Evolutionary conservation across 768 basidiomycete genomes (phyloP).

Genomic region (Leucosporidium scottii): DNA sequence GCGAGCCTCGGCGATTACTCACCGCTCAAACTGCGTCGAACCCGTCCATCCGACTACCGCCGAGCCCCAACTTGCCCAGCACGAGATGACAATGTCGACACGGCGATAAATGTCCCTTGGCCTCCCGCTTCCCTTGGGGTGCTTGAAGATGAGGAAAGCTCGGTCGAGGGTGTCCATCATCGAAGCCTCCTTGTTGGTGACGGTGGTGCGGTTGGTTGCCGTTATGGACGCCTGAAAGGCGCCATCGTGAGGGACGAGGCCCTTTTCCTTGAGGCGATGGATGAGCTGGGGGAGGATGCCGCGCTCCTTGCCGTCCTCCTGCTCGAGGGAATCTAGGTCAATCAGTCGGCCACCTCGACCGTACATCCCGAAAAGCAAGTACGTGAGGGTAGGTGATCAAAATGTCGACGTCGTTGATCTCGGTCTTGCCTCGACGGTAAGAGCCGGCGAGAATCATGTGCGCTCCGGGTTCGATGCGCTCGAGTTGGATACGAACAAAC

Average conservation of each 20-base stretch:
- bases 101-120: conserved; percentile 13
- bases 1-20: background rate
- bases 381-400: conserved; percentile 15
- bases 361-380: too few relatives aligned
- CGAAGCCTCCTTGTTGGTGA: conserved; percentile 20
- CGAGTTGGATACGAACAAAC: background rate
- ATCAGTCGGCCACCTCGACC: too few relatives aligned
- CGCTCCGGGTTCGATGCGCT: background rate
- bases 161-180: conserved; percentile 32
- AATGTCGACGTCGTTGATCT: conserved; percentile 22
- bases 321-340: too few relatives aligned
- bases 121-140: conserved; percentile 20
- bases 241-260: conserved; percentile 21
- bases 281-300: conserved; percentile 11
- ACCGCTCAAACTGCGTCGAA: background rate
- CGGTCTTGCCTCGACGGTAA: conserved; percentile 11
- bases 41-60: conserved; percentile 15
- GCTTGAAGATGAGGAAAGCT: conserved; percentile 27
- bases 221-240: conserved; percentile 15
- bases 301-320: conserved; percentile 27
- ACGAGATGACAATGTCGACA: conserved; percentile 21
- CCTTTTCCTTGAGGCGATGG: conserved; percentile 20
- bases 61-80: conserved; percentile 15
- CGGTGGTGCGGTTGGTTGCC: conserved; percentile 17
- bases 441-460: background rate